Conservation (phyloP, 306 rosid species). For the Luffa acutangula region DNA sequence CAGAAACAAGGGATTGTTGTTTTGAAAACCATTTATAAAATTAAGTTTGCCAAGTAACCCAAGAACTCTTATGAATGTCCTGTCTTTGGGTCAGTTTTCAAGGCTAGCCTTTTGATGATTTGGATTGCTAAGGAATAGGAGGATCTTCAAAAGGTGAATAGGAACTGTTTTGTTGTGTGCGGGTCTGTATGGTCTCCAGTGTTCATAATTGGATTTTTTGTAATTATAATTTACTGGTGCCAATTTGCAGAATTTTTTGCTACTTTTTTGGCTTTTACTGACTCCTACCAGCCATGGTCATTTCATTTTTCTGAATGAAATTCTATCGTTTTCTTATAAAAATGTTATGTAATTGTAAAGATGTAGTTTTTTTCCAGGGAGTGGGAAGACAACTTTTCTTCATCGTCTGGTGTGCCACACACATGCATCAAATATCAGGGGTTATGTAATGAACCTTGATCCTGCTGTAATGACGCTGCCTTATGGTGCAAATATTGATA, state of each 20-base stretch:
- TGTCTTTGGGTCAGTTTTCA: background rate
- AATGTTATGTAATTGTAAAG: background rate
- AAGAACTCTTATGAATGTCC: background rate
- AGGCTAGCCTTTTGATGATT: background rate
- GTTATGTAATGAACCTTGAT: constrained; percentile 84
- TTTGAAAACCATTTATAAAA: background rate
- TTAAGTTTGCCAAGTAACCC: background rate
- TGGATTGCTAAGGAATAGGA: background rate
- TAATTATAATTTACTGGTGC: background rate
- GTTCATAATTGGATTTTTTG: background rate
- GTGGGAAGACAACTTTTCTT: constrained; percentile 81
- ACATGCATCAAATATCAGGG: constrained; percentile 38
- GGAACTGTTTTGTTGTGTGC: background rate
- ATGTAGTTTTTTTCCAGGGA: constrained; percentile 39
- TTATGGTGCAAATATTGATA: constrained; percentile 66
- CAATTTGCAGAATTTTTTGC: background rate
- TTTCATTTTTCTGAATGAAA: background rate
- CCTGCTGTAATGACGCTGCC: constrained; percentile 91
- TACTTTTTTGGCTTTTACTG: background rate
- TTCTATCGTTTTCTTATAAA: background rate
- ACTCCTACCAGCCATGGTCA: background rate
- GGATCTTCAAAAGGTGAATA: background rate
- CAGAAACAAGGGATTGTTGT: background rate
- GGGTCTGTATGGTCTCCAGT: background rate
- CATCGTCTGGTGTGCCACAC: constrained; percentile 71